Conservation (phyloP, 441 rosid species). For the Gossypium gossypioides region DNA sequence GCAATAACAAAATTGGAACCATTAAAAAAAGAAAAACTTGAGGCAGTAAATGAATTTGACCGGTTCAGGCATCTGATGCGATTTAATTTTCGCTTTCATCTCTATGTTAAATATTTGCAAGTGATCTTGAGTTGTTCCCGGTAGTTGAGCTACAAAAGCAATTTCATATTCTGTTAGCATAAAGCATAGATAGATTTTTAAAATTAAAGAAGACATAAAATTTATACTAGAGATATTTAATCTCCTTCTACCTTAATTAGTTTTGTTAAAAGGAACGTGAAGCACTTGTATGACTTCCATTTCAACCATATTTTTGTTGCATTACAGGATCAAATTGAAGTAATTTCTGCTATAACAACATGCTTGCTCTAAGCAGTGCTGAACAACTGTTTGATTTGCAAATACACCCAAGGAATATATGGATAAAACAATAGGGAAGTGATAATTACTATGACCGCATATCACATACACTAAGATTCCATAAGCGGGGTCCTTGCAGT, state of each 20-base stretch:
- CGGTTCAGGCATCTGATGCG: conserved; percentile 99
- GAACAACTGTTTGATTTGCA: neutral
- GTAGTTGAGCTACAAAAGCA: conserved; percentile 71
- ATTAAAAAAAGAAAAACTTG: neutral
- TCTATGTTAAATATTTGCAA: conserved; percentile 96
- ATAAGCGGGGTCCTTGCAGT: neutral
- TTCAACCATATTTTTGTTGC: neutral
- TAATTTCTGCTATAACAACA: neutral
- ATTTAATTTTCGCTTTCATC: conserved; percentile 87
- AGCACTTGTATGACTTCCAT: neutral
- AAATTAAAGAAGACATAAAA: neutral
- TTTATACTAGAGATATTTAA: neutral
- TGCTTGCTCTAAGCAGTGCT: neutral
- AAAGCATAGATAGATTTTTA: neutral
- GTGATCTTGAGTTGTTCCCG: conserved; percentile 98
- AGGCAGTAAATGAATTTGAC: conserved; percentile 25
- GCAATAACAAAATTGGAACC: neutral
- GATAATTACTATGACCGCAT: neutral
- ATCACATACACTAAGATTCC: neutral
- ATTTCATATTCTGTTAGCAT: conserved; percentile 6
- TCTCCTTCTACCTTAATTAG: neutral
- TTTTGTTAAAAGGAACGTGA: neutral
- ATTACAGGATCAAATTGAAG: neutral
- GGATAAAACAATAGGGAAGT: neutral
- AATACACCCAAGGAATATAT: neutral